Evolutionary conservation across 2,329 filamentous ascomycete species (phyloP).

Genomic region (Sordariomycetes sp.): DNA sequence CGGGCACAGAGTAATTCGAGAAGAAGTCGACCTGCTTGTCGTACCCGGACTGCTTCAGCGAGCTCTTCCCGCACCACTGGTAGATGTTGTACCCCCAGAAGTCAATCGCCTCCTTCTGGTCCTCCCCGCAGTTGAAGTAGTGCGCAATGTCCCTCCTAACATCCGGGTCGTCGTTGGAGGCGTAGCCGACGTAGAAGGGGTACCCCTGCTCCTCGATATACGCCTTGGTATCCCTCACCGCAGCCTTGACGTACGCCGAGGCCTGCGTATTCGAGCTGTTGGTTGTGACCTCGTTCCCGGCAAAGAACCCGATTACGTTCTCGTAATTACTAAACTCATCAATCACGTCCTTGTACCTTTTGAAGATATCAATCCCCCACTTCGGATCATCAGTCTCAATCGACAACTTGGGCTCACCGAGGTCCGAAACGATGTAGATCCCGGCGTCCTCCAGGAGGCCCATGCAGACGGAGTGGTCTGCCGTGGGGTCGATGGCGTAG

Average conservation of each 20-base stretch:
- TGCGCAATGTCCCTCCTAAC: slow-evolving; percentile 73
- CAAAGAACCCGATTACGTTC: slow-evolving; percentile 96
- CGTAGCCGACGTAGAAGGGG: slow-evolving; percentile 87
- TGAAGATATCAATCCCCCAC: slow-evolving; percentile 70
- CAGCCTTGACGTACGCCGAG: slow-evolving; percentile 92
- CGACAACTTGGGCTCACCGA: slow-evolving; percentile 67
- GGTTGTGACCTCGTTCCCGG: slow-evolving; percentile 95
- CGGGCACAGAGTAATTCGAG: slow-evolving; percentile 75
- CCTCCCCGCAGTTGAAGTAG: slow-evolving; percentile 83
- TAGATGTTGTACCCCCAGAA: slow-evolving; percentile 99
- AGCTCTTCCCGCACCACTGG: slow-evolving; percentile 90
- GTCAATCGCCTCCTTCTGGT: slow-evolving; percentile 57
- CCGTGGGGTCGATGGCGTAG: slow-evolving; percentile 75
- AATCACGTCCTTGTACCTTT: slow-evolving; percentile 72
- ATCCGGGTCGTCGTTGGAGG: slow-evolving; percentile 79
- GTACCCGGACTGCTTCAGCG: slow-evolving; percentile 66
- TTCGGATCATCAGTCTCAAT: slow-evolving; percentile 70
- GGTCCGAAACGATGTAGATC: slow-evolving; percentile 91
- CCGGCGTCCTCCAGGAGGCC: slow-evolving; percentile 64
- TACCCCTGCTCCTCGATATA: slow-evolving; percentile 77
- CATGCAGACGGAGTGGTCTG: slow-evolving; percentile 79
- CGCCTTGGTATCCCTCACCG: slow-evolving; percentile 87
- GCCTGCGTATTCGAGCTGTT: slow-evolving; percentile 76
- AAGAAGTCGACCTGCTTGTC: slow-evolving; percentile 77
- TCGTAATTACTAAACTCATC: slow-evolving; percentile 70